Evolutionary conservation across 169 alveolate species (phyloP), one percentile per base, ranked within the genome.

Genomic region (Amoebophrya sp.): DNA sequence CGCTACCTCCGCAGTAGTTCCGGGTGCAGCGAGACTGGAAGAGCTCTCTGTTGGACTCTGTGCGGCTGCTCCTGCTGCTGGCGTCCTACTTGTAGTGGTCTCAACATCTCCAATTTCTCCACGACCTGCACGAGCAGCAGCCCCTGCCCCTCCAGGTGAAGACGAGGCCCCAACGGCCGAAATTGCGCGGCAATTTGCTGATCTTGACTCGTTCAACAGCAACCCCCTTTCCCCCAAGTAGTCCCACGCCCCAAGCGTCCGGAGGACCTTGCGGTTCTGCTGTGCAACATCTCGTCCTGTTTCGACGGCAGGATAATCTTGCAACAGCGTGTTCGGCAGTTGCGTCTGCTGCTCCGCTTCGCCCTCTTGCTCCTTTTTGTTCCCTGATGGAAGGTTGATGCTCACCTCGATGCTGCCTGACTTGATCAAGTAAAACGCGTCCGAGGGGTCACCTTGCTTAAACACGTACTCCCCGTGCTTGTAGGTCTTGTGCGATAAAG

Each of bases 381-480:
- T n/a, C n/a, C n/a, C n/a, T n/a, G n/a, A n/a, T n/a, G n/a, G n/a
- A n/a, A n/a, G n/a, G 32, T 18, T 66, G 2, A 66, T 25, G 83
- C 18, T 2, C 83, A 66, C 83, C 35, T 66, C 83, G 35, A 66
- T 66, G 35, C 32, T 66, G 83, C 96, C 96, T 55, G 91, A 93
- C 39, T 94, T 94, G 77, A 95, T 95, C 90, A 95, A 91, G 88
- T 94, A 95, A 41, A 95, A 90, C 54, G 90, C 92, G 89, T 95
- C 94, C 0, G 95, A 94, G 0, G 77, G 90, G 40, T 95, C 96
- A 12, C 95, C 95, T 89, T 95, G 94, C 23, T 91, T 89, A 25
- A 94, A 83, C 25, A 83, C 90, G 83, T 25, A 66, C 38, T 66
- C 83, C 32, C 35, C 29, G 1, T 2, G 83, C 18, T 25, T 7